Base-by-base conservation (phyloP, 176 grass and related monocot species). In the Oryza glumipatula region DNA sequence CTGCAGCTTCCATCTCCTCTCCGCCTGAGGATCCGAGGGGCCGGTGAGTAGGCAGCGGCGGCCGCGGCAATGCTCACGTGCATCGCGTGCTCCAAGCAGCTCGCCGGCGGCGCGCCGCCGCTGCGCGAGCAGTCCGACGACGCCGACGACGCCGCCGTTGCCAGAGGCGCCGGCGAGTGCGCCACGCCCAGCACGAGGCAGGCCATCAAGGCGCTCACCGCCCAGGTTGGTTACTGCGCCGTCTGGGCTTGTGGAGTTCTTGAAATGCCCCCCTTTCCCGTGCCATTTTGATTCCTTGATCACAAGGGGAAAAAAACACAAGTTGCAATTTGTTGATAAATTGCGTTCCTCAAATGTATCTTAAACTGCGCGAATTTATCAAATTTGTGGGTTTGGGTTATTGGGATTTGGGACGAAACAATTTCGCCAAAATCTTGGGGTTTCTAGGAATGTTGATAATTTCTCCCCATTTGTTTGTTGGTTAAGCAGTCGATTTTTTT, bases 21-120 rank as follows among this genome's bases (percentile, higher is more conserved):
- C 9, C 72, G 7, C 15, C 54, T 47, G 51, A 32, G 65, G 80
- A 83, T 82, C 80, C 66, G 30, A 77, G 60, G 9, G 23, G 39
- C 19, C 61, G 41, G 22, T 61, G 0, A 6, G 51, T 6, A 1
- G 17, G 52, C 14, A 5, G 52, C 36, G 36, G 35, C 35, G 23
- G 76, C 39, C 2, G 69, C 67, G 56, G 75, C 85, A 83, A 97
- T 97, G 94, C 89, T 97, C 65, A 97, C 94, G 54, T 97, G 91
- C 94, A 90, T 97, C 80, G 87, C 89, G 71, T 94, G 94, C 79
- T 97, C 94, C 46, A 97, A 92, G 91, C 91, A 97, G 74, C 87
- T 80, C 41, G 78, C 82, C 26, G 82, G 76, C 24, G 88, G 67
- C 21, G 73, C 67, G 64, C 45, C 84, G 76, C 88, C 86, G 69